Evolutionary conservation across 2,329 filamentous ascomycete species (phyloP).

Genomic region (Neofusicoccum ribis): DNA sequence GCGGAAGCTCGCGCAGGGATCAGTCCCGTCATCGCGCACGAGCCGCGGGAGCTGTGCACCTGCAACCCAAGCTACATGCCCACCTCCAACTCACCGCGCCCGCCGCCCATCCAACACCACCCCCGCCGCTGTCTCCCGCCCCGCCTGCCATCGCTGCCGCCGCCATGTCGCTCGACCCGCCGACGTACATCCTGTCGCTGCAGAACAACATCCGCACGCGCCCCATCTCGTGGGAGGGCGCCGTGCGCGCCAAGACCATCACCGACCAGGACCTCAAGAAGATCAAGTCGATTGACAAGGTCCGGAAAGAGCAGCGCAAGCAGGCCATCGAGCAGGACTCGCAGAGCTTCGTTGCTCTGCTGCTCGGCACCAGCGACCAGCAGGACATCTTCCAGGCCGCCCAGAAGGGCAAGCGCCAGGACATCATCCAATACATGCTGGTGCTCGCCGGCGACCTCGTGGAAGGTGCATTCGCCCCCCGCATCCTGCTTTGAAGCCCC

Average conservation of each 20-base stretch:
- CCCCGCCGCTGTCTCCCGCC: conserved; percentile 1
- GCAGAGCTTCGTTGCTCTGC: conserved; percentile 74
- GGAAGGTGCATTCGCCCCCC: conserved; percentile 60
- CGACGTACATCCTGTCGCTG: conserved; percentile 81
- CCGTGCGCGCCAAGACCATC: conserved; percentile 88
- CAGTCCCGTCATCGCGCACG: conserved; percentile 14
- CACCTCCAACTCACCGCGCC: conserved; percentile 13
- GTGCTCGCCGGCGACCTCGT: conserved; percentile 86
- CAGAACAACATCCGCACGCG: conserved; percentile 97
- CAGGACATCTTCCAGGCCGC: conserved; percentile 77
- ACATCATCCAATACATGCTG: conserved; percentile 93
- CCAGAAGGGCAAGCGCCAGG: conserved; percentile 72
- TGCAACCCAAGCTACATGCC: conserved; percentile 14
- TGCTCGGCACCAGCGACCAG: conserved; percentile 67
- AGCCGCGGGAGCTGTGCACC: conserved; percentile 16
- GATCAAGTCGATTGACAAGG: conserved; percentile 96
- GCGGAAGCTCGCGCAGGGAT: conserved; percentile 19
- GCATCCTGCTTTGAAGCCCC: no score
- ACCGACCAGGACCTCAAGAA: conserved; percentile 91
- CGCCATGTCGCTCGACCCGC: conserved; percentile 85
- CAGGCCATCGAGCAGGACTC: conserved; percentile 79
- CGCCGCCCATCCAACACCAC: neutral
- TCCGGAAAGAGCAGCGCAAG: conserved; percentile 85
- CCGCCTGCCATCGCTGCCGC: conserved; percentile 20
- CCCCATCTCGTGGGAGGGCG: conserved; percentile 97